These are phyloP conservation scores for Terfezia claveryi DNA, from an alignment of 495 filamentous ascomycete genomes.

Conservation along the genomic window DNA sequence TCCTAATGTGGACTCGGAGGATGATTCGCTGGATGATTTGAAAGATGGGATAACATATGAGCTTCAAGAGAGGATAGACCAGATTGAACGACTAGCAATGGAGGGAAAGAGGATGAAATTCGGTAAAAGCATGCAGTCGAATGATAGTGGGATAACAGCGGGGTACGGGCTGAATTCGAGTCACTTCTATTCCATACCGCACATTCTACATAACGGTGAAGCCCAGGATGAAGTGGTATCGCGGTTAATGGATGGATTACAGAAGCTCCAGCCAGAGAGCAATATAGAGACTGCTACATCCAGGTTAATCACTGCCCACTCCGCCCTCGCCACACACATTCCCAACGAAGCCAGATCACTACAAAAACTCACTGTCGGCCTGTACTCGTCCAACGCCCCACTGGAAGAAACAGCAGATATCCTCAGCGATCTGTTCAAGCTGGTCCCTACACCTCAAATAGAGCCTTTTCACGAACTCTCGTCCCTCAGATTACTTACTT, in stretches of 20 bases:
- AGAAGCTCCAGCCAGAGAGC: slow-evolving; percentile 62
- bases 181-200: background rate
- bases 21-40: background rate
- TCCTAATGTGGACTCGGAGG: background rate
- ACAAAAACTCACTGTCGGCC: slow-evolving; percentile 49
- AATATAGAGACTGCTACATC: slow-evolving; percentile 43
- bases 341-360: slow-evolving; percentile 65
- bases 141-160: slow-evolving; percentile 25
- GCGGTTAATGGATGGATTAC: slow-evolving; percentile 48
- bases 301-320: slow-evolving; percentile 73
- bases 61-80: slow-evolving; percentile 18
- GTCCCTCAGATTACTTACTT: slow-evolving; percentile 41
- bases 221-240: slow-evolving; percentile 44
- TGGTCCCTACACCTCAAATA: slow-evolving; percentile 23
- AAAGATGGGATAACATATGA: slow-evolving; percentile 1
- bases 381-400: slow-evolving; percentile 29
- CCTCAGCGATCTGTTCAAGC: slow-evolving; percentile 34
- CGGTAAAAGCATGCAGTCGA: slow-evolving; percentile 3
- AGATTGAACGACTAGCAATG: slow-evolving; percentile 15
- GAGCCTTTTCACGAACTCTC: slow-evolving; percentile 24
- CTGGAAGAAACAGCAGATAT: slow-evolving; percentile 29
- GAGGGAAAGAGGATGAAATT: slow-evolving; percentile 8
- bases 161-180: background rate
- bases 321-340: slow-evolving; percentile 61
- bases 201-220: slow-evolving; percentile 33